Evolutionary conservation across 345 rosid species (phyloP).

Genomic region (Corymbia maculata): DNA sequence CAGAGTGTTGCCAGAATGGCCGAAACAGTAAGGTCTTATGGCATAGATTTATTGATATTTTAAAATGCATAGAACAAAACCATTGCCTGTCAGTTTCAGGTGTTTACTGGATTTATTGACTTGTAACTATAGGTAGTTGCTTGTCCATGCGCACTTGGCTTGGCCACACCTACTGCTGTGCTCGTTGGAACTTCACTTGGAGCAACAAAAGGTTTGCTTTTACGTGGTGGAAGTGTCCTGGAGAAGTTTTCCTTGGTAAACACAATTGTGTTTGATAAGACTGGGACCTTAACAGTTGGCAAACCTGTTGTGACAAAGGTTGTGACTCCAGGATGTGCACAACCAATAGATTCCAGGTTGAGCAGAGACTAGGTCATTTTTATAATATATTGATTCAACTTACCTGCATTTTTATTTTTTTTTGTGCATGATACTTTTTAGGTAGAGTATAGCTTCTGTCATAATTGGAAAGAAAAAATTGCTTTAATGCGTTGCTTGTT

Average conservation of each 20-base stretch:
- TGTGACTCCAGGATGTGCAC: slow-evolving; percentile 24
- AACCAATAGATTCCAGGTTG: slow-evolving; percentile 38
- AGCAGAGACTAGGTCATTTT: slow-evolving; percentile 4
- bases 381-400: neutral
- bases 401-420: neutral
- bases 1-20: neutral
- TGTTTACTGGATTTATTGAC: slow-evolving; percentile 1
- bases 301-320: slow-evolving; percentile 80
- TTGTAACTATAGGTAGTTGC: slow-evolving; percentile 71
- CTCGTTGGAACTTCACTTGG: slow-evolving; percentile 96
- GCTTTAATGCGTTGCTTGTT: neutral
- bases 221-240: slow-evolving; percentile 84
- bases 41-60: neutral
- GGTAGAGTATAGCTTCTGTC: neutral
- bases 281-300: slow-evolving; percentile 90
- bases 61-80: neutral
- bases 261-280: slow-evolving; percentile 82
- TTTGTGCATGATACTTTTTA: neutral
- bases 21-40: neutral
- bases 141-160: slow-evolving; percentile 98
- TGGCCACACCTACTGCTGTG: slow-evolving; percentile 98
- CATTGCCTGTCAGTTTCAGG: neutral
- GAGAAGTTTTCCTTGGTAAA: slow-evolving; percentile 87
- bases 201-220: slow-evolving; percentile 87
- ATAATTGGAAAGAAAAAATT: neutral